phyloP scores from a whole-genome alignment of 352 stramenopile genomes.

The Pythium periplocum region DNA sequence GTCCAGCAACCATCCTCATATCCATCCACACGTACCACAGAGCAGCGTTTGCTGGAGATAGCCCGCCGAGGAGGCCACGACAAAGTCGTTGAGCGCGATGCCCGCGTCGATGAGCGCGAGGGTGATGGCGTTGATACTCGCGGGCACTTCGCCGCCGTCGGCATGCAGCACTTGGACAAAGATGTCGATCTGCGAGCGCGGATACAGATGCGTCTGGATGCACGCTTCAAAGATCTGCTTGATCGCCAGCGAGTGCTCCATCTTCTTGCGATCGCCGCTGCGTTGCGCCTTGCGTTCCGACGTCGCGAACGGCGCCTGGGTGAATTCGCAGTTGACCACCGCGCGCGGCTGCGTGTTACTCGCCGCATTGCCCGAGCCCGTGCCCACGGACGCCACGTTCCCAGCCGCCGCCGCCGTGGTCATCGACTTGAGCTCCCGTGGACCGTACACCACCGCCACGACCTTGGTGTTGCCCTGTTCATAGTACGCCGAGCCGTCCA shows the following conservation, averaged over 20 bases:
- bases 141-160: conserved; percentile 83
- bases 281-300: conserved; percentile 79
- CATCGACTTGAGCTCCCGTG: conserved; percentile 63
- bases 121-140: conserved; percentile 88
- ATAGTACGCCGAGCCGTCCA: conserved; percentile 85
- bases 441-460: conserved; percentile 83
- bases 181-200: conserved; percentile 90
- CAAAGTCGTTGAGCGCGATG: conserved; percentile 90
- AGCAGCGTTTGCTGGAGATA: conserved; percentile 89
- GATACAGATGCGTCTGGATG: conserved; percentile 89
- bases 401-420: conserved; percentile 21
- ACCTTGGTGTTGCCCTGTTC: conserved; percentile 90
- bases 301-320: conserved; percentile 83
- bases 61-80: conserved; percentile 84
- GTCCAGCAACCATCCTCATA: neutral
- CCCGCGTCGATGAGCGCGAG: conserved; percentile 89
- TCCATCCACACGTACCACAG: conserved; percentile 40
- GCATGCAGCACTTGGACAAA: conserved; percentile 90
- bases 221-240: conserved; percentile 91
- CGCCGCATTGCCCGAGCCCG: conserved; percentile 50
- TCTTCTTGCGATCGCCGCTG: conserved; percentile 80
- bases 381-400: conserved; percentile 46
- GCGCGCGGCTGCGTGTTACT: conserved; percentile 70
- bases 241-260: conserved; percentile 84
- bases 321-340: conserved; percentile 81